Base-by-base conservation (phyloP, 2,329 filamentous ascomycete genomes). In the Clathrospora elynae region DNA sequence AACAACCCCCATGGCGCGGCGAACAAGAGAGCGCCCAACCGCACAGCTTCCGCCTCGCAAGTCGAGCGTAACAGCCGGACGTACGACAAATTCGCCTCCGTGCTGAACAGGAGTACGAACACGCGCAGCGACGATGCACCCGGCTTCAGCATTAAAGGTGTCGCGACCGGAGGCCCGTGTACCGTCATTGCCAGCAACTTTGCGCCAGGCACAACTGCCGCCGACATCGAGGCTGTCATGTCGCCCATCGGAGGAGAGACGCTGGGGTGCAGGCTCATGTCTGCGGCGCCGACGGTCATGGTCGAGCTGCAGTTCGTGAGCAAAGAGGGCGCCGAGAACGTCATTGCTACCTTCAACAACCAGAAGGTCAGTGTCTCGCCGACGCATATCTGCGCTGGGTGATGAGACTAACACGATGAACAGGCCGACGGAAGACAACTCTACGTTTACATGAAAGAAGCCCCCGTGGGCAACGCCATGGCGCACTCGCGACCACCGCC, bases 191-290 rank as follows among this genome's bases (percentile, higher is more conserved):
- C 86, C 2, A 85, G 88, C 69, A 93, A 93, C 74, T 90, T 93
- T 65, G 88, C 88, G 9, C 82, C 82, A 2, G 88, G 88, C 24
- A 93, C 88, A 1, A 90, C 88, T 5, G 86, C 85, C 2, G 87
- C 86, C 19, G 88, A 93, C 62, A 89, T 93, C 46, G 87, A 90
- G 74, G 87, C 85, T 57, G 88, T 88, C 42, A 84, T 93, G 82
- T 80, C 78, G n/a, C 83, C 83, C 0, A 74, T 88, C n/a, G 87
- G 86, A 25, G 80, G 79, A 20, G 76, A 84, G 48, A 55, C 90
- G 59, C 63, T 79, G 16, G 82, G 79, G 59, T 92, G 88, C 72
- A 79, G 77, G 23, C 73, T 93, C 25, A 71, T 90, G 42, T 83
- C 85, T 63, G 78, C 83, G 3, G 73, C 74, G 18, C 88, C 89